These are phyloP conservation scores for Exsudoporus floridanus DNA, from an alignment of 1,284 basidiomycete genomes.

Conservation along the genomic window DNA sequence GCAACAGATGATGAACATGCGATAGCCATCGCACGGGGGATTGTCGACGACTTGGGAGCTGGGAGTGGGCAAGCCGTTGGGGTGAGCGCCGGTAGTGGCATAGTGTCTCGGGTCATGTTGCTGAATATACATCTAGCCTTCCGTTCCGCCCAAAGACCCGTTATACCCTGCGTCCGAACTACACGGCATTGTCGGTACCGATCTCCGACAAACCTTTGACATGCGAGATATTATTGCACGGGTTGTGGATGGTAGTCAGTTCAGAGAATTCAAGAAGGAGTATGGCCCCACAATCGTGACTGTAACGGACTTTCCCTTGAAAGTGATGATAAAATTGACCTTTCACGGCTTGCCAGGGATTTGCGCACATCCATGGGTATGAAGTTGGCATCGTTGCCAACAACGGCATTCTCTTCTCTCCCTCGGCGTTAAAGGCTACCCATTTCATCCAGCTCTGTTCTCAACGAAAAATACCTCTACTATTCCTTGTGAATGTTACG, in stretches of 20 bases:
- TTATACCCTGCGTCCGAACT: conserved; percentile 80
- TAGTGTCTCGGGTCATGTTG: neutral
- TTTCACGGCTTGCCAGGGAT: conserved; percentile 56
- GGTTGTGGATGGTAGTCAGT: conserved; percentile 87
- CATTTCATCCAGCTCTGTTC: conserved; percentile 96
- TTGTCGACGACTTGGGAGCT: conserved; percentile 77
- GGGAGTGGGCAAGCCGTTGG: conserved; percentile 49
- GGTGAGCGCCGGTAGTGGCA: conserved; percentile 42
- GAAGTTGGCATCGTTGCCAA: conserved; percentile 90
- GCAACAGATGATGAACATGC: conserved; percentile 89
- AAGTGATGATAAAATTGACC: conserved; percentile 6
- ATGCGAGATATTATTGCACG: conserved; percentile 93
- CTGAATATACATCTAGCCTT: conserved; percentile 47
- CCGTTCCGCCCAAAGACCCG: conserved; percentile 64
- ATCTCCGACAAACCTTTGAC: conserved; percentile 85
- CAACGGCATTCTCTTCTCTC: conserved; percentile 92
- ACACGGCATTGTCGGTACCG: conserved; percentile 89
- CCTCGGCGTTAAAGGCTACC: conserved; percentile 90
- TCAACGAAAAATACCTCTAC: conserved; percentile 84
- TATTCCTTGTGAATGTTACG: conserved; percentile 94
- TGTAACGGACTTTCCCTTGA: conserved; percentile 42
- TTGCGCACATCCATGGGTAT: conserved; percentile 87
- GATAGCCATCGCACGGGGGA: conserved; percentile 78
- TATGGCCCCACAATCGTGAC: conserved; percentile 91
- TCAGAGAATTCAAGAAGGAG: conserved; percentile 95